phyloP scores from a whole-genome alignment of 1,139 yeast species.

The Scheffersomyces parashehatae region DNA sequence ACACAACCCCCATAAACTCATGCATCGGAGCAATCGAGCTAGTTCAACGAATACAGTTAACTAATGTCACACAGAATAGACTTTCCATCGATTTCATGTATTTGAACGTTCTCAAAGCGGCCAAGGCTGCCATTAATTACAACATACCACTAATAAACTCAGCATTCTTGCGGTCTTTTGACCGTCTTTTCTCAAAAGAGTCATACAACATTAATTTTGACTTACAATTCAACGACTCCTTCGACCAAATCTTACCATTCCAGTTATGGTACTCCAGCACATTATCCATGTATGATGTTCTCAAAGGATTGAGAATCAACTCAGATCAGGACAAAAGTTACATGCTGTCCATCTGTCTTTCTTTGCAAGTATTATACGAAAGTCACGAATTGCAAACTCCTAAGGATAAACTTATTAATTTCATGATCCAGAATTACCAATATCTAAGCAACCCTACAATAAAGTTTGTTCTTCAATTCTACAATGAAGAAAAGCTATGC shows the following conservation, averaged over 20 bases:
- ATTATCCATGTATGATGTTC: constrained; percentile 42
- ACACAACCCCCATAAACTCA: constrained; percentile 26
- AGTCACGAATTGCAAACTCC: constrained; percentile 46
- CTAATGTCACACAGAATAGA: constrained; percentile 14
- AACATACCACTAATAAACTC: constrained; percentile 34
- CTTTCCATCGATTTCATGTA: constrained; percentile 21
- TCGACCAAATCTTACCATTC: constrained; percentile 34
- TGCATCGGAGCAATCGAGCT: constrained; percentile 52
- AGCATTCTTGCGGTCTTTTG: constrained; percentile 33
- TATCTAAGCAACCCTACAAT: constrained; percentile 38
- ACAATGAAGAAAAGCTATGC: constrained; percentile 52
- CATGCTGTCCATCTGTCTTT: constrained; percentile 38
- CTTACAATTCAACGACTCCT: constrained; percentile 11
- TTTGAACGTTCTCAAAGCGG: constrained; percentile 25
- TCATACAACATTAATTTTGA: constrained; percentile 18
- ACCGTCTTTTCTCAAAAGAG: constrained; percentile 33
- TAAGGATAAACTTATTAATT: constrained; percentile 41
- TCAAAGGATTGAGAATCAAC: constrained; percentile 19
- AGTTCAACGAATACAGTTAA: constrained; percentile 21
- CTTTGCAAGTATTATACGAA: constrained; percentile 35
- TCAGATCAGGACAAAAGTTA: constrained; percentile 35
- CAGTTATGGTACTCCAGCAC: constrained; percentile 52
- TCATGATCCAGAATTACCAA: constrained; percentile 41
- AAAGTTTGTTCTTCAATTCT: constrained; percentile 45
- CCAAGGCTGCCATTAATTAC: constrained; percentile 22